A percentile compares a stretch with the other conserved stretches of the same genome.
phyloP scores from a whole-genome alignment of 2,329 filamentous ascomycete species.

The Tolypocladium ovalisporum region DNA sequence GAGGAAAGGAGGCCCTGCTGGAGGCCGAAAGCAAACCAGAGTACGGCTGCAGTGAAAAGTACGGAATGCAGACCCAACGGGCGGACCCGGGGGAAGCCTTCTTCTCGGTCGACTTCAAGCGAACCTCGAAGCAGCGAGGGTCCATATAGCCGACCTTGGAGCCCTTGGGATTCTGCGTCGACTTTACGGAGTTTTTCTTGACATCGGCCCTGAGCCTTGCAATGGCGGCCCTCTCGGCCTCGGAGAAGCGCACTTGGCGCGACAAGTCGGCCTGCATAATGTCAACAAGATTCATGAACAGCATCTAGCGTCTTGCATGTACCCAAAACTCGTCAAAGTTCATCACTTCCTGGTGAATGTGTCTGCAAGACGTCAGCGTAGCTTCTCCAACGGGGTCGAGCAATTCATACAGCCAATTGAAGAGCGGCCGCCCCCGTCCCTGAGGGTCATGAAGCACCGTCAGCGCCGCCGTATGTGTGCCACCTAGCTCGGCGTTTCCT shows the following conservation, averaged over 20 bases:
- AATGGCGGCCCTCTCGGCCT: slow-evolving; percentile 21
- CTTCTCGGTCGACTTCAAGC: slow-evolving; percentile 14
- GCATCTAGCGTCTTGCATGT: background rate
- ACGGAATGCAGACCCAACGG: slow-evolving; percentile 35
- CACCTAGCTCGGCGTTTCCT: slow-evolving; percentile 24
- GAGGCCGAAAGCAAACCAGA: slow-evolving; percentile 22
- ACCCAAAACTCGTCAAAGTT: slow-evolving; percentile 32
- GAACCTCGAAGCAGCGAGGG: slow-evolving; percentile 25
- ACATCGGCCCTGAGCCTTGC: slow-evolving; percentile 25
- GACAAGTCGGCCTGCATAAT: slow-evolving; percentile 21
- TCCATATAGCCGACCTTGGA: slow-evolving; percentile 29
- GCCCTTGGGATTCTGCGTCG: slow-evolving; percentile 24
- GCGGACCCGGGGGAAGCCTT: slow-evolving; percentile 8
- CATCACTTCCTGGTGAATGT: slow-evolving; percentile 28
- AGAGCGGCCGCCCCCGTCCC: slow-evolving; percentile 21
- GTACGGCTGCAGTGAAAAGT: slow-evolving; percentile 34
- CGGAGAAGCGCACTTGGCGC: slow-evolving; percentile 19
- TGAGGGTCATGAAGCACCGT: slow-evolving; percentile 22
- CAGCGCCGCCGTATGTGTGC: slow-evolving; percentile 22
- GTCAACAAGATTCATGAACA: slow-evolving; percentile 3
- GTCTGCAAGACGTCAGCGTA: slow-evolving; percentile 13
- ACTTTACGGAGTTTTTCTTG: slow-evolving; percentile 24
- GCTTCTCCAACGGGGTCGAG: background rate
- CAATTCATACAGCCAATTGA: slow-evolving; percentile 28
- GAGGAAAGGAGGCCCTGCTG: slow-evolving; percentile 24